Base-by-base conservation (phyloP, 2,329 filamentous ascomycete species). In the Beauveria pseudobassiana region DNA sequence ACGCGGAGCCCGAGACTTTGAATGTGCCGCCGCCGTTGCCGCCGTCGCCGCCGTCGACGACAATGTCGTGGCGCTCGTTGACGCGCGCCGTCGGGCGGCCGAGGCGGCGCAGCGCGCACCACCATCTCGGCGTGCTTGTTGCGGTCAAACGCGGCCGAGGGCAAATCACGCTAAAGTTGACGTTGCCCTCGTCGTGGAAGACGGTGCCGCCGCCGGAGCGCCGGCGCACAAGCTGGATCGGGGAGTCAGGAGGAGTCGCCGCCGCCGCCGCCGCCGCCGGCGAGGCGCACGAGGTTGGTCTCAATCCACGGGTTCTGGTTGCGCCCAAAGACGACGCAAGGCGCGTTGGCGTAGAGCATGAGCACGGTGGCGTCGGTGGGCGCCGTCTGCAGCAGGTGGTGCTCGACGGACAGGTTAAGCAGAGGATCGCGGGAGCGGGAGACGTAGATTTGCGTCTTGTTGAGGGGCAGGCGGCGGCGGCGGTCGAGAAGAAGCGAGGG, bases 281-380 rank as follows among this genome's bases (percentile, higher is more conserved):
- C n/a, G 2, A 96, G 77, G 1, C 85, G 78, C 45, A 76, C 76
- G 9, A 97, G 81, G 71, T 96, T 90, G 64, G 91, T 87, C 77
- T 99, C 95, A 9, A 91, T 81, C 95, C 93, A 99, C 59, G 95
- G 95, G 73, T 99, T 99, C 77, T 99, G 95, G 73, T 99, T 99
- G 63, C 95, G 87, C 49, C 95, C 95, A 67, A 99, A 88, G 71
- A 99, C 87, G 63, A 99, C 83, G 72, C 90, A 92, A 1, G 93
- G 92, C 43, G 85, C 76, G 76, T 99, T 98, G 69, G 86, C 84
- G 77, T 98, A 99, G 56, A 97, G 83, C 62, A 98, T 89, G 2
- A 98, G 83, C 56, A 98, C 76, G 16, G 84, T 88, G 14, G 91
- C 91, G 63, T 89, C 83, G 7, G 85, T 79, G 1, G 87, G 83